Conservation (phyloP, 148 eudicot genomes). For the Bassia scoparia region DNA sequence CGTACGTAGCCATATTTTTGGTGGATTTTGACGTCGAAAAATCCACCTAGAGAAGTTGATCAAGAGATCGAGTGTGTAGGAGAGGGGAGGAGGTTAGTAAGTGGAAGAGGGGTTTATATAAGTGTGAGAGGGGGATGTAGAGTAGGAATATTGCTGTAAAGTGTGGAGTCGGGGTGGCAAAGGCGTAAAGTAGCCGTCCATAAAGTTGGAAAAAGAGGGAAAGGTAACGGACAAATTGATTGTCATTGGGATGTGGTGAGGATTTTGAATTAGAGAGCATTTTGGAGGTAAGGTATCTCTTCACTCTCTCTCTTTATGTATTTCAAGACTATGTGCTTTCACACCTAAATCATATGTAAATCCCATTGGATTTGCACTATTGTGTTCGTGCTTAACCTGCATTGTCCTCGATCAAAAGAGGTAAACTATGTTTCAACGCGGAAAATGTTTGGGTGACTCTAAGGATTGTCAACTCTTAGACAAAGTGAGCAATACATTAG, state of each 20-base stretch:
- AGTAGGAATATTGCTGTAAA: constrained; percentile 53
- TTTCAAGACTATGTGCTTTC: constrained; percentile 22
- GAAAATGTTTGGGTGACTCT: too few species aligned
- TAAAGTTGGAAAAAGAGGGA: constrained; percentile 32
- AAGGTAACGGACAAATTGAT: constrained; percentile 13
- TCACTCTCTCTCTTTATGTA: background rate
- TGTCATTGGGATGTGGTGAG: constrained; percentile 15
- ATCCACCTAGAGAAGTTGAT: constrained; percentile 5
- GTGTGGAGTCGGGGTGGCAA: constrained; percentile 29
- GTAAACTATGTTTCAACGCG: too few species aligned
- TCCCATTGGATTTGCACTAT: too few species aligned
- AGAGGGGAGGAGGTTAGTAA: constrained; percentile 15
- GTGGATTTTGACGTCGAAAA: background rate
- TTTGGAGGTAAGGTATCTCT: constrained; percentile 25
- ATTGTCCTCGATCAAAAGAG: too few species aligned
- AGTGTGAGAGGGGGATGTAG: constrained; percentile 18
- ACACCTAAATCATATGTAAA: constrained; percentile 2
- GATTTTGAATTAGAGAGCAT: constrained; percentile 16
- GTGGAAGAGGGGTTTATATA: constrained; percentile 29
- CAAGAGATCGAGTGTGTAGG: background rate
- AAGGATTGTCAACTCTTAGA: too few species aligned
- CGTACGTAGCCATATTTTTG: constrained; percentile 34
- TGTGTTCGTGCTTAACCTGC: too few species aligned
- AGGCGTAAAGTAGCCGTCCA: constrained; percentile 57
- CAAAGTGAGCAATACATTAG: too few species aligned